Evolutionary conservation across 352 stramenopile genomes (phyloP).

Genomic region (Pythium vanterpoolii): DNA sequence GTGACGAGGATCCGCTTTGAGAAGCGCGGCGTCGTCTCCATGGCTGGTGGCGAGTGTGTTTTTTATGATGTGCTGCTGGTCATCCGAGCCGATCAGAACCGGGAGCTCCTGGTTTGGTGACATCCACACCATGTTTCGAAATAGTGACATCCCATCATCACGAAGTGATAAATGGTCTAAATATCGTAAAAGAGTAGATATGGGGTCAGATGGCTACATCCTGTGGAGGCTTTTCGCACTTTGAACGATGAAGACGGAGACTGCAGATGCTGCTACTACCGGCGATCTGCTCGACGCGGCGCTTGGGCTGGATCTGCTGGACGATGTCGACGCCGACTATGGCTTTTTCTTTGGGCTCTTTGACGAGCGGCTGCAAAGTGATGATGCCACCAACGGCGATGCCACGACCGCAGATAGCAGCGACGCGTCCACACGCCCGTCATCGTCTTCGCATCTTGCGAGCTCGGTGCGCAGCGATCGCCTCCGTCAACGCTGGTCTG

Average conservation of each 20-base stretch:
- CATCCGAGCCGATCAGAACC: too few relatives aligned
- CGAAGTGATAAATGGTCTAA: too few relatives aligned
- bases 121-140: too few relatives aligned
- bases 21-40: too few relatives aligned
- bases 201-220: background rate
- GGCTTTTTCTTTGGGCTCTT: slow-evolving; percentile 2
- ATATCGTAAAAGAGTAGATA: too few relatives aligned
- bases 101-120: too few relatives aligned
- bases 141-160: too few relatives aligned
- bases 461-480: background rate
- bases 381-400: background rate
- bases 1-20: slow-evolving; percentile 96
- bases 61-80: too few relatives aligned
- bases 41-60: too few relatives aligned
- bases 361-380: background rate
- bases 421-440: background rate
- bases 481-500: background rate
- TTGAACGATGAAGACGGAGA: background rate
- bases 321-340: slow-evolving; percentile 1
- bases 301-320: slow-evolving; percentile 4
- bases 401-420: background rate
- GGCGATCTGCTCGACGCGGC: background rate
- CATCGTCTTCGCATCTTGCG: background rate
- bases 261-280: background rate
- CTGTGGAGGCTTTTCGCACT: background rate